Percentiles rank a stretch among this genome's conserved stretches.
Evolutionary conservation across 2,329 filamentous ascomycete genomes (phyloP).

Genomic region (Monilinia polystroma): DNA sequence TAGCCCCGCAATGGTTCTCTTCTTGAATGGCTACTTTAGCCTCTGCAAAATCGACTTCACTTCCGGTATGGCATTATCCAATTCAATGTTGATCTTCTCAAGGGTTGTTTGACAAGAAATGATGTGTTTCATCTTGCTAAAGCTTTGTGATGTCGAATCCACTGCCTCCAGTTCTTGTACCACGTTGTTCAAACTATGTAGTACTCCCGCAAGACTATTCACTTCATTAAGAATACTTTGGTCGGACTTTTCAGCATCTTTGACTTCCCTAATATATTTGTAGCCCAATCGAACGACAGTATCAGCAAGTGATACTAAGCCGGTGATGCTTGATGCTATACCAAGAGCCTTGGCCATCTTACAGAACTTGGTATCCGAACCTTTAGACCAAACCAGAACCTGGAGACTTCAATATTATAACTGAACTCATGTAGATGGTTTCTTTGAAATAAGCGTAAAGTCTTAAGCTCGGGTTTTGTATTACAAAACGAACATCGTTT

Average conservation of each 20-base stretch:
- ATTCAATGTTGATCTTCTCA: slow-evolving; percentile 11
- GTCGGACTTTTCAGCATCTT: slow-evolving; percentile 16
- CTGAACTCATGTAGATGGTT: neutral
- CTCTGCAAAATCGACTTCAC: slow-evolving; percentile 10
- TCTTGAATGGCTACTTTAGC: slow-evolving; percentile 28
- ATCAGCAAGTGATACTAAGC: slow-evolving; percentile 23
- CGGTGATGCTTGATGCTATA: slow-evolving; percentile 21
- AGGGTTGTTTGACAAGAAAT: slow-evolving; percentile 27
- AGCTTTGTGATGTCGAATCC: neutral
- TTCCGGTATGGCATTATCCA: slow-evolving; percentile 19
- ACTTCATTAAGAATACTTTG: slow-evolving; percentile 23
- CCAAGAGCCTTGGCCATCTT: slow-evolving; percentile 6
- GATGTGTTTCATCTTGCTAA: slow-evolving; percentile 22
- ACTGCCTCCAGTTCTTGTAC: slow-evolving; percentile 6
- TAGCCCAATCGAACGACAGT: slow-evolving; percentile 18
- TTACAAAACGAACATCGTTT: neutral
- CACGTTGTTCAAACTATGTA: slow-evolving; percentile 18
- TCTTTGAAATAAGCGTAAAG: neutral
- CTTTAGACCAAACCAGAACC: neutral
- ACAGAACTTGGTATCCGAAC: neutral
- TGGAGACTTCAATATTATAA: neutral
- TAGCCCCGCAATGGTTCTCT: slow-evolving; percentile 17
- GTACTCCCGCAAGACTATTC: slow-evolving; percentile 22
- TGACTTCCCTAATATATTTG: slow-evolving; percentile 24
- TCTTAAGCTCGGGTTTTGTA: neutral